phyloP scores from a whole-genome alignment of 2,329 filamentous ascomycete genomes.

The Diaporthe citrichinensis region DNA sequence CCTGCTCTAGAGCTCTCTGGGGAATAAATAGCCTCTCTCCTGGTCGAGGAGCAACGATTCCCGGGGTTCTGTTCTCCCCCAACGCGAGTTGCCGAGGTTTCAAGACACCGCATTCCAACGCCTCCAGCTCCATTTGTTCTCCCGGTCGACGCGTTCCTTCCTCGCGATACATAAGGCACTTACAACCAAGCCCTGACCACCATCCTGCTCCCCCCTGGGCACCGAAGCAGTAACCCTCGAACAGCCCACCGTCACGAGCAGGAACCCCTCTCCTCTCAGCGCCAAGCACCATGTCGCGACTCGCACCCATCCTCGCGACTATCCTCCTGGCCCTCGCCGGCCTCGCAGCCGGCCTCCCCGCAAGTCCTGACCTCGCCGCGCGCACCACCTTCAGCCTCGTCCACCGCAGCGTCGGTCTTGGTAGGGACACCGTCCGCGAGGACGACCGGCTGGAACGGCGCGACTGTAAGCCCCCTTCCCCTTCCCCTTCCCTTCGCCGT shows the following conservation, averaged over 20 bases:
- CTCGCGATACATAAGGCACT: slow-evolving; percentile 19
- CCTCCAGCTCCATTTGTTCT: slow-evolving; percentile 3
- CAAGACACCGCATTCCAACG: slow-evolving; percentile 32
- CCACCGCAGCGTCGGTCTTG: slow-evolving; percentile 32
- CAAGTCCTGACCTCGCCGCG: neutral
- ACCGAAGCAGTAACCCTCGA: neutral
- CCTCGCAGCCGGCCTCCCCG: slow-evolving; percentile 17
- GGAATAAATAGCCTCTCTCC: slow-evolving; percentile 3
- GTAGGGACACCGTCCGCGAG: slow-evolving; percentile 32
- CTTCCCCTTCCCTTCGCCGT: no score
- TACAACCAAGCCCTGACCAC: neutral
- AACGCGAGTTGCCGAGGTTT: slow-evolving; percentile 21
- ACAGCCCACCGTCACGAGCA: neutral
- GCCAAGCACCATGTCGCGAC: slow-evolving; percentile 18
- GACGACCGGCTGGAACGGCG: slow-evolving; percentile 35
- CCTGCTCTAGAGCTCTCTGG: neutral
- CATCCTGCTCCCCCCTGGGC: neutral
- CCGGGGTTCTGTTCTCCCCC: neutral
- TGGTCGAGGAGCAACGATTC: neutral
- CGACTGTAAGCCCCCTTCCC: slow-evolving; percentile 16
- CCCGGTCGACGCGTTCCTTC: slow-evolving; percentile 2
- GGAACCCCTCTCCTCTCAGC: neutral
- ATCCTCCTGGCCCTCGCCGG: slow-evolving; percentile 6
- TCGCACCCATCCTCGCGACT: neutral
- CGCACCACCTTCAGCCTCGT: neutral